phyloP scores from a whole-genome alignment of 1,284 basidiomycete genomes.

The Mycena citricolor region DNA sequence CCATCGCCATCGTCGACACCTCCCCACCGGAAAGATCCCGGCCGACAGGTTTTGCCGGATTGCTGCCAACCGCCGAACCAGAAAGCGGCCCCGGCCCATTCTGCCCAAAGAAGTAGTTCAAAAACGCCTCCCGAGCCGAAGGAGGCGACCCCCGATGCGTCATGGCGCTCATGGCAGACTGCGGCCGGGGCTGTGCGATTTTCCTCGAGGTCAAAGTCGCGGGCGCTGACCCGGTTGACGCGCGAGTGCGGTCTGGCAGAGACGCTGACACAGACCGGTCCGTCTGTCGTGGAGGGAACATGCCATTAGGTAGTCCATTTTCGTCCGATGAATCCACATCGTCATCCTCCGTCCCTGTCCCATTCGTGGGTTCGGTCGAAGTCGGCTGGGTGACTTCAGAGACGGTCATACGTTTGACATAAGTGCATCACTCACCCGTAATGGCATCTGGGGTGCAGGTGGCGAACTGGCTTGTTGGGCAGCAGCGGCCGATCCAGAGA shows the following conservation, averaged over 20 bases:
- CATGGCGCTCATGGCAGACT: slow-evolving; percentile 34
- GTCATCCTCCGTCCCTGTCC: slow-evolving; percentile 50
- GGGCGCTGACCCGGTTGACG: slow-evolving; percentile 35
- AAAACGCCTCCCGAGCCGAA: slow-evolving; percentile 82
- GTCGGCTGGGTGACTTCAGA: slow-evolving; percentile 42
- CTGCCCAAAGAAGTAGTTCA: slow-evolving; percentile 95
- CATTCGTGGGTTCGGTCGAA: slow-evolving; percentile 58
- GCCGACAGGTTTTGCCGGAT: slow-evolving; percentile 47
- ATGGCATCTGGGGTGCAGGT: slow-evolving; percentile 43
- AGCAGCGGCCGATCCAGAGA: slow-evolving; percentile 66
- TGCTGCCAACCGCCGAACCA: slow-evolving; percentile 46
- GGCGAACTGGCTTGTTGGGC: slow-evolving; percentile 48
- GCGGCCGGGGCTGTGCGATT: slow-evolving; percentile 25
- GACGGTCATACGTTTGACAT: not conserved
- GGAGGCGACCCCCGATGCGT: slow-evolving; percentile 43
- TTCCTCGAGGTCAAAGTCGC: slow-evolving; percentile 23
- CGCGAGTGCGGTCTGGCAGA: slow-evolving; percentile 67
- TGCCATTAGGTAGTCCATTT: slow-evolving; percentile 48
- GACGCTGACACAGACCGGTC: slow-evolving; percentile 80
- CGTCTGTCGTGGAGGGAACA: slow-evolving; percentile 49
- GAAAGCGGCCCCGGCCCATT: slow-evolving; percentile 67
- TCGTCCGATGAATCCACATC: slow-evolving; percentile 61
- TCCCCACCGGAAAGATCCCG: slow-evolving; percentile 60
- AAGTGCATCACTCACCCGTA: slow-evolving; percentile 60
- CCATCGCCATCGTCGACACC: slow-evolving; percentile 33